A percentile compares a stretch with the other conserved stretches of the same genome.
phyloP scores from a whole-genome alignment of 169 alveolate genomes.

The Neospora caninum region DNA sequence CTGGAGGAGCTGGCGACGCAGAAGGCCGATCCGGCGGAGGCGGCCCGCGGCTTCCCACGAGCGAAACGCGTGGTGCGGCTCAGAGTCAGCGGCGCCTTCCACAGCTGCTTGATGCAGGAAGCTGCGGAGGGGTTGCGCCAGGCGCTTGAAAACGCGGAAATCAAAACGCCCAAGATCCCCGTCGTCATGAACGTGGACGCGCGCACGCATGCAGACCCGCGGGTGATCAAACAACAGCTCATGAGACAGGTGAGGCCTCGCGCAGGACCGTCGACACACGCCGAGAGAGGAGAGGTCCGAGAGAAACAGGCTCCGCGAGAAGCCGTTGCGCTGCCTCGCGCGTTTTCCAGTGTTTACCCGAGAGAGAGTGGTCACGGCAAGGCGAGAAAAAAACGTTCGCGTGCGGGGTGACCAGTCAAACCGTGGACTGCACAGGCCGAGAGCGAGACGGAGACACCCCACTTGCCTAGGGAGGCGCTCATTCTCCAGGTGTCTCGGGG shows the following conservation, averaged over 20 bases:
- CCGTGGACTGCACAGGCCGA: no score
- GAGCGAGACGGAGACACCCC: no score
- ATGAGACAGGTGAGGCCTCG: conserved; percentile 44
- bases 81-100: conserved; percentile 76
- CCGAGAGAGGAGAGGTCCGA: no score
- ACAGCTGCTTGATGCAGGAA: conserved; percentile 72
- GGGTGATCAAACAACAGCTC: conserved; percentile 66
- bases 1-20: conserved; percentile 57
- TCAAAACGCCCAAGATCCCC: conserved; percentile 70
- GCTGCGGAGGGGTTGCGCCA: conserved; percentile 70
- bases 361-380: no score
- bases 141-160: conserved; percentile 50
- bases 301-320: no score
- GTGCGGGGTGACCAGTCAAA: no score
- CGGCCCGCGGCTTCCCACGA: conserved; percentile 67
- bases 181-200: conserved; percentile 77
- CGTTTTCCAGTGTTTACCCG: no score
- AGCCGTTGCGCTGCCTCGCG: no score
- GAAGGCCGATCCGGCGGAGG: background rate
- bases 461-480: no score
- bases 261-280: background rate
- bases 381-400: no score
- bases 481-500: no score
- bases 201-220: conserved; percentile 72
- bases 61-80: conserved; percentile 61